Conservation (phyloP, 148 eudicot species). For the Camellia granthamiana region DNA sequence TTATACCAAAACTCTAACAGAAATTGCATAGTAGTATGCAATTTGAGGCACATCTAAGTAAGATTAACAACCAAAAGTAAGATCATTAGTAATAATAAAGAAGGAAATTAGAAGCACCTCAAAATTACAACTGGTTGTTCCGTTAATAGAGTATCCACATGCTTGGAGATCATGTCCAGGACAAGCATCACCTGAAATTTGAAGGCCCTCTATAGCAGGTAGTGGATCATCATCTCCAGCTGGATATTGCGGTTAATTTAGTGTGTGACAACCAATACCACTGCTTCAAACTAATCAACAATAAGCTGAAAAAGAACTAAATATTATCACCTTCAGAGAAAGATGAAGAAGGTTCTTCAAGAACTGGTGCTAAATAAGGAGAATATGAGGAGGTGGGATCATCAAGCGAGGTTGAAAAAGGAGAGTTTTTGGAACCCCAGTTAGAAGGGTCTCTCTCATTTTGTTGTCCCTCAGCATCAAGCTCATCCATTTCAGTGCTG, state of each 20-base stretch:
- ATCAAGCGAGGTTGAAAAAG: slow-evolving; percentile 47
- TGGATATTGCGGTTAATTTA: slow-evolving; percentile 30
- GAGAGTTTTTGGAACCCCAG: slow-evolving; percentile 59
- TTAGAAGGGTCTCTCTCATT: slow-evolving; percentile 52
- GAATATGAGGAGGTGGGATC: slow-evolving; percentile 64
- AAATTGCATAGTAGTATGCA: not conserved
- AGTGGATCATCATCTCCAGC: slow-evolving; percentile 89
- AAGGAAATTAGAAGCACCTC: slow-evolving; percentile 48
- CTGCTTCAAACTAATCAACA: slow-evolving; percentile 13
- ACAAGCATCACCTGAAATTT: slow-evolving; percentile 90
- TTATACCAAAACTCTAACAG: not conserved
- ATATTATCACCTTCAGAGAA: slow-evolving; percentile 70
- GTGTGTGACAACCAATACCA: slow-evolving; percentile 10
- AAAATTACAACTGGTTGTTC: slow-evolving; percentile 93
- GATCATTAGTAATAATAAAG: not conserved
- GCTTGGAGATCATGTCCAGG: slow-evolving; percentile 86
- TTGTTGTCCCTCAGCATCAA: slow-evolving; percentile 46
- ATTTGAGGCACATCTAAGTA: not conserved
- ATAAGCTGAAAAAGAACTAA: slow-evolving; percentile 15
- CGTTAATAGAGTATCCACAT: slow-evolving; percentile 74
- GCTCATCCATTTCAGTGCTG: slow-evolving; percentile 48
- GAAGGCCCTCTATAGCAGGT: slow-evolving; percentile 82
- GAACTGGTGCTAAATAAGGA: slow-evolving; percentile 73
- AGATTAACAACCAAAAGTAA: not conserved
- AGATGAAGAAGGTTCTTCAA: slow-evolving; percentile 86